Conservation (phyloP, 2,329 filamentous ascomycete genomes). For the Nemania sp. region DNA sequence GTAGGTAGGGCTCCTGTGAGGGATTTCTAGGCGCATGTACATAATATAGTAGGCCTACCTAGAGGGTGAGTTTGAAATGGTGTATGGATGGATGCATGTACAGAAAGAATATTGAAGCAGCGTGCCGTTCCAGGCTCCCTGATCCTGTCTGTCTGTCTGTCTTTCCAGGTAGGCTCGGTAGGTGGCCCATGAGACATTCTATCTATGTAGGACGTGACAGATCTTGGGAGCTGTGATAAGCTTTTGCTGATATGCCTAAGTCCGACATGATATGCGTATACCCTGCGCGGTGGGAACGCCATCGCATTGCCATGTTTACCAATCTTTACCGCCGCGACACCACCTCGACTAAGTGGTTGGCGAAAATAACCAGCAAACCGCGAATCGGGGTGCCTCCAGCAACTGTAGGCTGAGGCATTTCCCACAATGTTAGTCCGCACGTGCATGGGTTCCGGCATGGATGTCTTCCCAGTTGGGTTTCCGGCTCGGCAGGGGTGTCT, state of each 20-base stretch:
- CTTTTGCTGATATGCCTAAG: slow-evolving; percentile 29
- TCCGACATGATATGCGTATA: slow-evolving; percentile 27
- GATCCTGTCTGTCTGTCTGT: too few species aligned
- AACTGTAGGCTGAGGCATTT: slow-evolving; percentile 35
- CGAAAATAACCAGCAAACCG: slow-evolving; percentile 4
- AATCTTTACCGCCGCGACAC: slow-evolving; percentile 11
- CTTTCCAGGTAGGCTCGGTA: too few species aligned
- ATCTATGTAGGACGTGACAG: too few species aligned
- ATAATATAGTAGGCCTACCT: not conserved
- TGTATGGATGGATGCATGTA: slow-evolving; percentile 23
- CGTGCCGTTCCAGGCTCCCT: not conserved
- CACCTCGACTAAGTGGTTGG: not conserved
- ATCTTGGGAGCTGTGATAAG: slow-evolving; percentile 27
- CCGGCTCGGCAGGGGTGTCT: slow-evolving; percentile 35
- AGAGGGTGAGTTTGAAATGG: slow-evolving; percentile 12
- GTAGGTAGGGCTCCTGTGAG: slow-evolving; percentile 32
- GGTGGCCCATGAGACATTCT: too few species aligned
- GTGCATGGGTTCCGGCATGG: slow-evolving; percentile 28
- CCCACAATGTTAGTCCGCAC: slow-evolving; percentile 23
- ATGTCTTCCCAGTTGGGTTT: slow-evolving; percentile 21
- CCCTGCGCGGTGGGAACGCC: slow-evolving; percentile 3
- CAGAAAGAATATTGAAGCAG: slow-evolving; percentile 2
- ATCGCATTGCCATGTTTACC: not conserved
- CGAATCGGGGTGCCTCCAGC: slow-evolving; percentile 32
- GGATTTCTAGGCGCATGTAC: slow-evolving; percentile 34